Conservation (phyloP, 495 filamentous ascomycete species). For the Tetracladium marchalianum region DNA sequence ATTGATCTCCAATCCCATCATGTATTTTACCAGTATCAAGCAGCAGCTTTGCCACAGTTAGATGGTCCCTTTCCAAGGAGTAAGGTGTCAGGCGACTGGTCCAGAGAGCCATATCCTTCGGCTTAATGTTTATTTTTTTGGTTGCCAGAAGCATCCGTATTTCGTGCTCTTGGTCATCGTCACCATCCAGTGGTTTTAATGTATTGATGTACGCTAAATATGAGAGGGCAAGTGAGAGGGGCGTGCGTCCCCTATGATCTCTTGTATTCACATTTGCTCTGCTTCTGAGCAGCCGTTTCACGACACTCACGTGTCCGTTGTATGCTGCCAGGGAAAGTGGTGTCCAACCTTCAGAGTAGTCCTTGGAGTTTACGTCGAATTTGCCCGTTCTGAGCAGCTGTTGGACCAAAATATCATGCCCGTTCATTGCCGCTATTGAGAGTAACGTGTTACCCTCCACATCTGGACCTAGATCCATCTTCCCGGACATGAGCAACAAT, state of each 20-base stretch:
- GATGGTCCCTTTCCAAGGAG: not conserved
- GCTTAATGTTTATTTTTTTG: not conserved
- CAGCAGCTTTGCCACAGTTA: not conserved
- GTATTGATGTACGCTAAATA: no score
- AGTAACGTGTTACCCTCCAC: not conserved
- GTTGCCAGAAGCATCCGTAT: not conserved
- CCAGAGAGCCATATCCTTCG: not conserved
- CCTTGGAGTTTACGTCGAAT: constrained; percentile 1
- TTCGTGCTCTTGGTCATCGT: no score
- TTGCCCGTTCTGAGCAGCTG: constrained; percentile 18
- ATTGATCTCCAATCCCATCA: not conserved
- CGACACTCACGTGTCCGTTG: not conserved
- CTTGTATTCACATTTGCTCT: not conserved
- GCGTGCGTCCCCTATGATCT: not conserved
- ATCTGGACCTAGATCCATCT: not conserved
- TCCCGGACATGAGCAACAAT: not conserved
- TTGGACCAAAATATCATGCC: constrained; percentile 16
- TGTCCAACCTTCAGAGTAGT: constrained; percentile 1
- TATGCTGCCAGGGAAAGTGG: not conserved
- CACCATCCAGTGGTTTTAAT: no score
- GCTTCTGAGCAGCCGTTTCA: not conserved
- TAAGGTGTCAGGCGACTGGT: not conserved
- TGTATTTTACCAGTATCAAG: constrained; percentile 1
- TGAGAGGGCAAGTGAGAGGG: not conserved
- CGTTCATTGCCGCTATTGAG: constrained; percentile 4